Conservation (phyloP, 202 grass and related monocot species). For the Carex arenaria region DNA sequence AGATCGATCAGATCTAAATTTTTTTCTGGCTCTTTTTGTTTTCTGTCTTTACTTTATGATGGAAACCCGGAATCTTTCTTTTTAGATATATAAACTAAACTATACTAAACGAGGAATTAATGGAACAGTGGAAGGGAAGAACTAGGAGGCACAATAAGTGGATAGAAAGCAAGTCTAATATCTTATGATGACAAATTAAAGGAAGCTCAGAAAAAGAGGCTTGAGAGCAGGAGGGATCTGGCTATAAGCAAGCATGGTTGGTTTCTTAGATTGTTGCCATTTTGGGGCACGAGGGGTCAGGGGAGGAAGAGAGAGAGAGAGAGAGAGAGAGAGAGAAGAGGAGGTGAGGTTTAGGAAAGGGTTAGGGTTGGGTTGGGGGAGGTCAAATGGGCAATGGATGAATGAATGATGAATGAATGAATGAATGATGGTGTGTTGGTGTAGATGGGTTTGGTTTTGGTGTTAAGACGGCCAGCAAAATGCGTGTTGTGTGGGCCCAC, state of each 20-base stretch:
- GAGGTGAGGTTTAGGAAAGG: slow-evolving; percentile 25
- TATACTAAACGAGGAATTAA: neutral
- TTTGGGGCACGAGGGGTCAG: slow-evolving; percentile 7
- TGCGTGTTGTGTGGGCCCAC: neutral
- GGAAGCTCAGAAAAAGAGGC: slow-evolving; percentile 13
- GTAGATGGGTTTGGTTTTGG: slow-evolving; percentile 24
- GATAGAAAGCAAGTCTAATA: neutral
- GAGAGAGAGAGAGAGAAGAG: slow-evolving; percentile 9
- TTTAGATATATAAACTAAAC: slow-evolving; percentile 5
- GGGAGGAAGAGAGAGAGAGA: slow-evolving; percentile 6
- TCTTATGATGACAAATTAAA: neutral
- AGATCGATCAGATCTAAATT: neutral
- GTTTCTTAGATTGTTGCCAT: slow-evolving; percentile 26
- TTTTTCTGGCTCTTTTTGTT: neutral
- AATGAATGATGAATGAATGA: neutral
- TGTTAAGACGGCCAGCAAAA: slow-evolving; percentile 23
- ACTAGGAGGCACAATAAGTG: neutral
- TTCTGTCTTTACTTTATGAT: slow-evolving; percentile 10
- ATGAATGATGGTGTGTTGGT: neutral
- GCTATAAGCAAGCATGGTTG: slow-evolving; percentile 22
- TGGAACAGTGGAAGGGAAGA: slow-evolving; percentile 16
- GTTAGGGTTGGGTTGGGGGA: slow-evolving; percentile 27
- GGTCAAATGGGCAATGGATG: slow-evolving; percentile 12
- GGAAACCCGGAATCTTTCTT: slow-evolving; percentile 27
- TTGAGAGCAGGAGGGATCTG: slow-evolving; percentile 13